These are phyloP conservation scores for Phytophthora pseudosyringae DNA, from an alignment of 352 stramenopile species.

Conservation along the genomic window DNA sequence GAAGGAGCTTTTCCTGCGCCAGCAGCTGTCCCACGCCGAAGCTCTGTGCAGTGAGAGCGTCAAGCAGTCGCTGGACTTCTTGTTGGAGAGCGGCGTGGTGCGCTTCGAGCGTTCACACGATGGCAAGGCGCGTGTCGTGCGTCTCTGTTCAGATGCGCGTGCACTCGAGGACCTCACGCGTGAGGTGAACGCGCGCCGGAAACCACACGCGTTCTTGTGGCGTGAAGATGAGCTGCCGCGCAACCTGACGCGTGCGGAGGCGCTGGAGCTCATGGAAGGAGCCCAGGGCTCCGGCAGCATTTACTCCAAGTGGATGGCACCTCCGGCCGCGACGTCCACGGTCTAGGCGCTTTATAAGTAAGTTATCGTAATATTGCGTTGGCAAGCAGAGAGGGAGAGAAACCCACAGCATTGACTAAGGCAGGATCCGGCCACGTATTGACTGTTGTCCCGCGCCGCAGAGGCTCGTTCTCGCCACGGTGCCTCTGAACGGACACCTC, in stretches of 20 bases:
- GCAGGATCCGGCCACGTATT: too few species aligned
- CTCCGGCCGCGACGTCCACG: slow-evolving; percentile 5
- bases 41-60: slow-evolving; percentile 80
- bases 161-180: slow-evolving; percentile 42
- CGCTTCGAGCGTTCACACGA: slow-evolving; percentile 38
- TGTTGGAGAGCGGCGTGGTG: slow-evolving; percentile 54
- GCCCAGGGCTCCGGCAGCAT: slow-evolving; percentile 29
- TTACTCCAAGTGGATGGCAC: slow-evolving; percentile 49
- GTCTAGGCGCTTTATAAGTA: slow-evolving; percentile 27
- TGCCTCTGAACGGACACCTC: too few species aligned
- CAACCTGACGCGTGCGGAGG: slow-evolving; percentile 38
- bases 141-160: slow-evolving; percentile 21
- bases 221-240: slow-evolving; percentile 34
- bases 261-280: slow-evolving; percentile 36
- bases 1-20: slow-evolving; percentile 53
- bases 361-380: slow-evolving; percentile 22
- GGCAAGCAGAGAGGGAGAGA: background rate
- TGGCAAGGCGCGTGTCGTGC: slow-evolving; percentile 38
- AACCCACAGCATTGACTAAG: background rate
- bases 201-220: slow-evolving; percentile 57
- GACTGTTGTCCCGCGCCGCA: too few species aligned
- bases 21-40: slow-evolving; percentile 61
- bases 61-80: slow-evolving; percentile 75
- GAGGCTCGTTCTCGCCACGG: too few species aligned
- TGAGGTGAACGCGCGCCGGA: slow-evolving; percentile 53